Percentiles rank a stretch among this genome's conserved stretches.
phyloP scores from a whole-genome alignment of 352 stramenopile species.

The Pythium diclinum region DNA sequence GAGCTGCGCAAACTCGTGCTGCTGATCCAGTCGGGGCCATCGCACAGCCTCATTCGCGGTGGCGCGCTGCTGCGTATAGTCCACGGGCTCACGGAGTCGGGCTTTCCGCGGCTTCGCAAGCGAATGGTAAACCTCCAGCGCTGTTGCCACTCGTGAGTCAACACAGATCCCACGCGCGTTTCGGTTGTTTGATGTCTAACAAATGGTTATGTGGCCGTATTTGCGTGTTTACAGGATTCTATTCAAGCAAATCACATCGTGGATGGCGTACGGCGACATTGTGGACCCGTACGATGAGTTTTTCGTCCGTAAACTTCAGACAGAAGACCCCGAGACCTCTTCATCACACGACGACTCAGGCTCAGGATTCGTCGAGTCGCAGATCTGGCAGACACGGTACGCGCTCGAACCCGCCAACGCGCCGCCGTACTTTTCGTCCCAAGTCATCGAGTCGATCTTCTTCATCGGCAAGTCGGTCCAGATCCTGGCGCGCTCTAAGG shows the following conservation, averaged over 20 bases:
- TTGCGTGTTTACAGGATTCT: conserved; percentile 40
- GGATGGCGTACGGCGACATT: conserved; percentile 72
- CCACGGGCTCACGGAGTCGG: conserved; percentile 41
- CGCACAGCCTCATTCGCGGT: conserved; percentile 31
- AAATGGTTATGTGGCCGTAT: too few species aligned
- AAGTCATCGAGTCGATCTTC: conserved; percentile 62
- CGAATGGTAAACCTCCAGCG: conserved; percentile 57
- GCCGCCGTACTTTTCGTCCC: conserved; percentile 55
- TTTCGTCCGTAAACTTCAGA: conserved; percentile 47
- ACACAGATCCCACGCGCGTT: neutral
- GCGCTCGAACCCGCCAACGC: conserved; percentile 52
- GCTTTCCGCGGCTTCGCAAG: conserved; percentile 52
- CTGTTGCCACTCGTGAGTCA: conserved; percentile 45
- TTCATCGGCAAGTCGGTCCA: conserved; percentile 64
- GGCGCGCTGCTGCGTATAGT: conserved; percentile 42
- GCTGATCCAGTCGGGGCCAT: conserved; percentile 23
- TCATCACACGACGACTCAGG: conserved; percentile 11
- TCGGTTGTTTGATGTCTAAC: too few species aligned
- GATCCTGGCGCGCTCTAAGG: conserved; percentile 46
- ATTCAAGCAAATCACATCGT: conserved; percentile 80
- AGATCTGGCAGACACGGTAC: conserved; percentile 53
- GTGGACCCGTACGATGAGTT: conserved; percentile 73
- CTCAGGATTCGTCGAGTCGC: conserved; percentile 4
- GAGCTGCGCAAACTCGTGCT: conserved; percentile 54
- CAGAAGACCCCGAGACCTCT: neutral